phyloP scores from a whole-genome alignment of 768 basidiomycete genomes.

The Lentinula detonsa region DNA sequence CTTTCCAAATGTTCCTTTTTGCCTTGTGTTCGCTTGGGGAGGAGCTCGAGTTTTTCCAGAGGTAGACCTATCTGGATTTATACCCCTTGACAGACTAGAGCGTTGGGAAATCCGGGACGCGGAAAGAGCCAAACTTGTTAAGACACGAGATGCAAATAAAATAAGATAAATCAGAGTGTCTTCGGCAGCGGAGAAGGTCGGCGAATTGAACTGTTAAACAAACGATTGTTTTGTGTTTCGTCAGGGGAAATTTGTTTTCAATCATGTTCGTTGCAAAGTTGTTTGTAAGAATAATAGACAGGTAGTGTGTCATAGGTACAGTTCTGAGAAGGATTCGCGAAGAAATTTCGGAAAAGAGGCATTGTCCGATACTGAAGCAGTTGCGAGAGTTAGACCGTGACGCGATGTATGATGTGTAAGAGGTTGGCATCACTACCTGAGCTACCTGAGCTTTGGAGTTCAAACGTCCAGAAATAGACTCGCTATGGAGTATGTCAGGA shows the following conservation, averaged over 20 bases:
- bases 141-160: too few species aligned
- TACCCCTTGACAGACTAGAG: background rate
- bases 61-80: background rate
- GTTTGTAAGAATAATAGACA: background rate
- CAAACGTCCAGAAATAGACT: background rate
- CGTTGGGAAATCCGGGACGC: background rate
- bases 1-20: background rate
- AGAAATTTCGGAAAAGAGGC: background rate
- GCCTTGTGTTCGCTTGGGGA: background rate
- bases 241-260: background rate
- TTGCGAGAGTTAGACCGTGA: background rate
- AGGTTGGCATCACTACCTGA: background rate
- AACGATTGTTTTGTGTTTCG: background rate
- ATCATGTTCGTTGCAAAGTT: background rate
- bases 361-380: background rate
- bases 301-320: background rate
- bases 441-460: too few species aligned
- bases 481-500: background rate
- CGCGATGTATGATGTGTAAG: background rate
- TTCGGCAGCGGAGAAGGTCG: too few species aligned
- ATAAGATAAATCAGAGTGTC: too few species aligned
- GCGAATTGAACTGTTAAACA: too few species aligned
- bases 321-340: background rate
- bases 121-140: too few species aligned
- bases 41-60: background rate